phyloP scores from a whole-genome alignment of 208 protist species.

The Wallacemonas sp. region DNA sequence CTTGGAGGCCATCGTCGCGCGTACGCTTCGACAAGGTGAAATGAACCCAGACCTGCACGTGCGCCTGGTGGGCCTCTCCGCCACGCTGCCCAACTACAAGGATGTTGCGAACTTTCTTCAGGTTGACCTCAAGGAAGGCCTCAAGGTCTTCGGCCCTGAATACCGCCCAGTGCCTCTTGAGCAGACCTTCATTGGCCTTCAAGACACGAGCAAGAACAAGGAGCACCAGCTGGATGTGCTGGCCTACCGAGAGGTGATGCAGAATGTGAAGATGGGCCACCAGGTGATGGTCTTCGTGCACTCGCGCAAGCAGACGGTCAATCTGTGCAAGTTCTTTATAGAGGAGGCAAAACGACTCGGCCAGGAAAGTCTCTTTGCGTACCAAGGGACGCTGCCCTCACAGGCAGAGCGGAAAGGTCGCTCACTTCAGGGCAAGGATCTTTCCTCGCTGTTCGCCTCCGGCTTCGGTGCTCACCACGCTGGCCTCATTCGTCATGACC shows the following conservation, averaged over 20 bases:
- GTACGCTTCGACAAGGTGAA: conserved; percentile 95
- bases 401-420: conserved; percentile 45
- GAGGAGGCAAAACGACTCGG: conserved; percentile 77
- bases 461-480: conserved; percentile 98
- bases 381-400: conserved; percentile 41
- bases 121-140: conserved; percentile 90
- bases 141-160: conserved; percentile 96
- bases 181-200: conserved; percentile 96
- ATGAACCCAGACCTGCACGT: conserved; percentile 88
- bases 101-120: conserved; percentile 98
- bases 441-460: conserved; percentile 82
- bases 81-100: conserved; percentile 99
- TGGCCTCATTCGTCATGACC: conserved; percentile 94
- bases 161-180: conserved; percentile 98
- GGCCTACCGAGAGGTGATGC: conserved; percentile 76
- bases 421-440: conserved; percentile 81
- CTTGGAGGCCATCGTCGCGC: conserved; percentile 97
- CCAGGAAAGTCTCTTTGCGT: conserved; percentile 66
- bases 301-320: conserved; percentile 96
- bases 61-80: conserved; percentile 96
- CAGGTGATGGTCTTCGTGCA: conserved; percentile 99
- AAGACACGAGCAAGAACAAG: conserved; percentile 47
- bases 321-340: conserved; percentile 87
- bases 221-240: conserved; percentile 66
- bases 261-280: conserved; percentile 91